Evolutionary conservation across 768 basidiomycete genomes (phyloP).

Genomic region (Strobilomyces echinocephalus): DNA sequence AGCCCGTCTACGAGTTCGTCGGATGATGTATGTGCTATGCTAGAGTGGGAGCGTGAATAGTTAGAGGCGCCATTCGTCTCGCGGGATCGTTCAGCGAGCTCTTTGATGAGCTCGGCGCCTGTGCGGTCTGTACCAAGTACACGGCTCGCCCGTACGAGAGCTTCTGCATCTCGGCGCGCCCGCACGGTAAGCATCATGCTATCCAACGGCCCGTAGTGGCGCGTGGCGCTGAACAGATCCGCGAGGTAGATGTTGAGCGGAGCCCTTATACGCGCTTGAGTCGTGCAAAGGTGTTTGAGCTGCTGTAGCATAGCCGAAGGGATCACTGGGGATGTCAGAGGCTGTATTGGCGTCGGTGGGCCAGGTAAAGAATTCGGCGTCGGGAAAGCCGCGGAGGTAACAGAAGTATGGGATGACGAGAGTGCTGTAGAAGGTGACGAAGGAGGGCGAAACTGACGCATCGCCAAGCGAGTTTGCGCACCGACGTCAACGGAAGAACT

Average conservation of each 20-base stretch:
- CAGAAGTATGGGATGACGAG: slow-evolving; percentile 26
- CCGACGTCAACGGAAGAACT: slow-evolving; percentile 57
- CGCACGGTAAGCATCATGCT: slow-evolving; percentile 60
- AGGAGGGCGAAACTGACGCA: slow-evolving; percentile 33
- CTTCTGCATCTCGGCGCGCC: slow-evolving; percentile 59
- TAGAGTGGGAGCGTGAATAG: slow-evolving; percentile 15
- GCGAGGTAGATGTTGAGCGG: slow-evolving; percentile 59
- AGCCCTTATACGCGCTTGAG: slow-evolving; percentile 44
- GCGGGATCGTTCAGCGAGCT: slow-evolving; percentile 17
- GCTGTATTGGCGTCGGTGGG: slow-evolving; percentile 26
- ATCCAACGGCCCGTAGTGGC: slow-evolving; percentile 68
- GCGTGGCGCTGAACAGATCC: slow-evolving; percentile 69
- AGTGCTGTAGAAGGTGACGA: slow-evolving; percentile 25
- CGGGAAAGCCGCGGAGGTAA: slow-evolving; percentile 28
- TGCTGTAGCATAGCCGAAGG: slow-evolving; percentile 27
- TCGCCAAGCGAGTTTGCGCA: slow-evolving; percentile 31
- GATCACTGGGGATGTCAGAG: slow-evolving; percentile 26
- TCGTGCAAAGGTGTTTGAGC: slow-evolving; percentile 26
- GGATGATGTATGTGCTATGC: slow-evolving; percentile 19
- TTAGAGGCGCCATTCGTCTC: slow-evolving; percentile 21
- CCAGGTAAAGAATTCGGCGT: slow-evolving; percentile 9
- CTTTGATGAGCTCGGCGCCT: slow-evolving; percentile 52
- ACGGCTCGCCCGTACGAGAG: slow-evolving; percentile 61
- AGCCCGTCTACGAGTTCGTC: slow-evolving; percentile 18
- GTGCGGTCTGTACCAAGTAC: slow-evolving; percentile 59